Percentiles rank a stretch among this genome's conserved stretches.
Evolutionary conservation across 257 asterid genomes (phyloP).

Genomic region (Solanum virginianum): DNA sequence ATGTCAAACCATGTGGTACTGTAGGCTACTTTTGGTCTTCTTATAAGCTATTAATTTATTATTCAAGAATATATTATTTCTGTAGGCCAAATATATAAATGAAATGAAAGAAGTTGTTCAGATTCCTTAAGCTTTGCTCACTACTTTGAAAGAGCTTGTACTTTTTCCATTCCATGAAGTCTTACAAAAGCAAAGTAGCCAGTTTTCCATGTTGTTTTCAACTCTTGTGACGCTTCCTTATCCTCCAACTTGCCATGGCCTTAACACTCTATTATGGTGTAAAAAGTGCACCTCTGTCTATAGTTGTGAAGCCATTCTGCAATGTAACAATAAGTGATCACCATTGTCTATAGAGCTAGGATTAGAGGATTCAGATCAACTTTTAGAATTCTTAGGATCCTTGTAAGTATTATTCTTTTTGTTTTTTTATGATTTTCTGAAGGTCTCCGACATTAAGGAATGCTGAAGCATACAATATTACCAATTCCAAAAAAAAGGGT

Average conservation of each 20-base stretch:
- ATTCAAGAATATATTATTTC: not conserved
- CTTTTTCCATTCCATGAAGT: not conserved
- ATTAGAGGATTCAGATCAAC: too few species aligned
- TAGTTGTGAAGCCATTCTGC: not conserved
- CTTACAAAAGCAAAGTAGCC: not conserved
- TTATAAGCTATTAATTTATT: not conserved
- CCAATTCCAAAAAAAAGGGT: too few species aligned
- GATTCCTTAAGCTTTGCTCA: not conserved
- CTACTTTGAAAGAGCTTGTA: not conserved
- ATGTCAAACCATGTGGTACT: not conserved
- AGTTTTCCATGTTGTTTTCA: not conserved
- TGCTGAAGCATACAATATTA: too few species aligned
- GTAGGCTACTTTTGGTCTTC: not conserved
- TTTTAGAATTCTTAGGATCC: too few species aligned
- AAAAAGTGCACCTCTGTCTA: not conserved
- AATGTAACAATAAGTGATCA: not conserved
- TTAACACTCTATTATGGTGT: not conserved
- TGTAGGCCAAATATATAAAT: not conserved
- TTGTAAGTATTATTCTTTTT: too few species aligned
- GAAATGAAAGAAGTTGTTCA: not conserved
- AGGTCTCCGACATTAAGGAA: too few species aligned
- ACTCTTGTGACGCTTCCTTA: not conserved
- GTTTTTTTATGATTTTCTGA: too few species aligned
- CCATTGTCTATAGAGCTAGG: too few species aligned
- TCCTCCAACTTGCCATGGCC: not conserved